Evolutionary conservation across 2,329 filamentous ascomycete genomes (phyloP), one percentile per base, ranked within the genome.

Genomic region (Verticillium albo-atrum): DNA sequence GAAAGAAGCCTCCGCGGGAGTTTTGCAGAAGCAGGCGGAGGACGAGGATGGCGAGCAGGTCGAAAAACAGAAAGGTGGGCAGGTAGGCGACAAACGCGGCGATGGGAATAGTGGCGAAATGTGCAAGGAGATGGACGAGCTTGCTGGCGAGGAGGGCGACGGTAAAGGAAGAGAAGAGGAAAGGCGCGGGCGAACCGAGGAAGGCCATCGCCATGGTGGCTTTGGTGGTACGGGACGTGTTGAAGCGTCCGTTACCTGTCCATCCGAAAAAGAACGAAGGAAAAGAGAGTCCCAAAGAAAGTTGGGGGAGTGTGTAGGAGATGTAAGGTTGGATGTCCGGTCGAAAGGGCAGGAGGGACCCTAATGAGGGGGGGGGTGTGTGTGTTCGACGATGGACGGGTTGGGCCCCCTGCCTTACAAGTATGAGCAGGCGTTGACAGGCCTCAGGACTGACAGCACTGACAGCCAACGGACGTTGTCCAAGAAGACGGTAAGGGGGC

Each of bases 11-110:
- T 30, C 67, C 67, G 58, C 62, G 66, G 47, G 63, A 62, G 15
- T 65, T 69, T 15, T 62, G 65, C 35, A 72, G 55, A 4, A 72
- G 58, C 15, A 71, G 47, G 34, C 71, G 65, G 32, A 61, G 58
- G 28, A 66, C 50, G 54, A 64, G 66, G 58, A 72, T 60, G 14
- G 65, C 61, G 50, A 70, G 27, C 23, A 70, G 17, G 28, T 73
- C 71, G 57, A 65, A 61, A 35, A 71, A 51, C 56, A 72, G 64
- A 58, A 73, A 72, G 1, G 69, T 67, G 50, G 71, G 70, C 15
- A 73, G 64, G 58, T 67, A 72, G 9, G 71, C 58, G n/a, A 72
- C n/a, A 25, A 71, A 71, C 23, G 67, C 62, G 27, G 57, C 54
- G n/a, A 58, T n/a, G 3, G 71, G 66, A 25, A 73, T 65, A 7